phyloP scores from a whole-genome alignment of 176 grass and related monocot genomes.

The Saccharum spontaneum region DNA sequence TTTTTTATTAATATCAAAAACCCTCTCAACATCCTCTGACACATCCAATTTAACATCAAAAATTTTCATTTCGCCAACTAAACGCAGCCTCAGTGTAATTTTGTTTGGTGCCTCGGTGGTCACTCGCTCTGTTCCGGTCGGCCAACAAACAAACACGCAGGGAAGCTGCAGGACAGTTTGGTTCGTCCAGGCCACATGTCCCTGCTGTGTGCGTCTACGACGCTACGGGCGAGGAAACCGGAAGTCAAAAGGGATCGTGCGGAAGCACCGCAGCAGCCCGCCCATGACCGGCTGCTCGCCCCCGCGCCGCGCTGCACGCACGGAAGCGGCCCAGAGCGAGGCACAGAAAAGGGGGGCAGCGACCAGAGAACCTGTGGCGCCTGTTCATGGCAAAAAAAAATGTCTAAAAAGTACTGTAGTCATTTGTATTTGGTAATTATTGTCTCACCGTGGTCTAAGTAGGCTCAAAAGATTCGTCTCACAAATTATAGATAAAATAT shows the following conservation, averaged over 20 bases:
- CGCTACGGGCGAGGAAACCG: constrained; percentile 9
- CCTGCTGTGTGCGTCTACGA: neutral
- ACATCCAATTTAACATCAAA: no score
- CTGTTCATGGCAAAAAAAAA: neutral
- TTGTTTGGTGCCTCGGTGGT: neutral
- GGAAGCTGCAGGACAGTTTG: neutral
- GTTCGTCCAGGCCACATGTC: neutral
- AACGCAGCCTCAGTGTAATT: neutral
- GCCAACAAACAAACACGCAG: neutral
- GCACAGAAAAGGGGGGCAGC: neutral
- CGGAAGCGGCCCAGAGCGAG: neutral
- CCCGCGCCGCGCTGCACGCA: neutral
- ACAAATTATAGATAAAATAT: no score
- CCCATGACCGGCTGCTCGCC: constrained; percentile 20
- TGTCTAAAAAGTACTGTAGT: no score
- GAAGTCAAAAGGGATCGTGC: constrained; percentile 33
- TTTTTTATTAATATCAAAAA: no score
- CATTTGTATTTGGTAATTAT: no score
- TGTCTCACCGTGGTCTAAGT: no score
- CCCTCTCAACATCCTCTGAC: no score
- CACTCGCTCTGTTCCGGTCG: neutral
- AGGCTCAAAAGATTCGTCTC: no score
- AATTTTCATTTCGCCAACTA: no score
- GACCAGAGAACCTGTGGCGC: neutral
- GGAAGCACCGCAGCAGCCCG: neutral